Base-by-base conservation (phyloP, 2,329 filamentous ascomycete species). In the Colletotrichum sublineola region DNA sequence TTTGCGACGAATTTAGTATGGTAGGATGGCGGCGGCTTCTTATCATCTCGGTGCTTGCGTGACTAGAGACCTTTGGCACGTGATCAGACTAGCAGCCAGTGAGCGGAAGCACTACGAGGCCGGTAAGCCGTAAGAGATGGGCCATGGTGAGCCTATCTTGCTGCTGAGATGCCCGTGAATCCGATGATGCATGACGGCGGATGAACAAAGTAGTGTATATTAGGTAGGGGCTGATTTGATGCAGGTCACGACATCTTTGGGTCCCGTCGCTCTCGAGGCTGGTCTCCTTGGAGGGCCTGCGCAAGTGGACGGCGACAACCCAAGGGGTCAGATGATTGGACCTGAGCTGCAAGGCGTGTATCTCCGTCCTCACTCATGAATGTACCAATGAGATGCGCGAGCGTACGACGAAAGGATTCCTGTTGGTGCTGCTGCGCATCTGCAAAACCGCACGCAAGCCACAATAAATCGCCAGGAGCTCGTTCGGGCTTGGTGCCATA, bases 1-100 rank as follows among this genome's bases (percentile, higher is more conserved):
- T 56, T 52, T 57, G 29, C 48, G 33, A 52, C 44, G 31, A 58
- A 44, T 63, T 50, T 2, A 5, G 46, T 5, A 20, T 15, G 31
- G 61, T 63, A 18, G 60, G 44, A 52, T 52, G 53, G 67, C 65
- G 65, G 57, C 68, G 65, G 64, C 68, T 58, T 71, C 58, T 71
- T 68, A 68, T 71, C 68, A 24, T 67, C 42, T 63, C 24, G 58
- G n/a, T 53, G 63, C 14, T 58, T 33, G 18, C 46, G 56, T 14
- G 58, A 3, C 11, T 20, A 20, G 44, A 55, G 57, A 52, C 15
- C 52, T n/a, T 20, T 44, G 33, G 46, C 31, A 46, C 18, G 57
- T 42, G 46, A 29, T 36, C 61, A 3, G 31, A n/a, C 15, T 15
- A n/a, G 48, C 36, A 46, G 14, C 20, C 40, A 5, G 44, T 24